A percentile compares a stretch with the other conserved stretches of the same genome.
Evolutionary conservation across 305 asterid species (phyloP).

Genomic region (Stenogyne calaminthoides): DNA sequence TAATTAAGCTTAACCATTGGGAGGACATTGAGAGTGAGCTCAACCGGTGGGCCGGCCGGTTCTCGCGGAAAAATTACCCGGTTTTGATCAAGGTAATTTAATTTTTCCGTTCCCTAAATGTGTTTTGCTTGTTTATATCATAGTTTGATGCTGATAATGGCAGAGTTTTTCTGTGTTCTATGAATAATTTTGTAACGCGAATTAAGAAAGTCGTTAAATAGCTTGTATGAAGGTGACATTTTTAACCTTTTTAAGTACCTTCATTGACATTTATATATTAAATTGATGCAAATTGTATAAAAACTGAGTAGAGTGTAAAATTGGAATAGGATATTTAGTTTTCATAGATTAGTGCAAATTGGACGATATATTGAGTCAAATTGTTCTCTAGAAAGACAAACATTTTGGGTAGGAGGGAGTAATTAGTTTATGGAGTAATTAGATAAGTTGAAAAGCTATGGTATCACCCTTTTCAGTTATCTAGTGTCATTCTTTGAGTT

Average conservation of each 20-base stretch:
- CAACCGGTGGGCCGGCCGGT: slow-evolving; percentile 93
- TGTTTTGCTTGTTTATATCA: background rate
- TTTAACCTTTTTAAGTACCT: too few relatives aligned
- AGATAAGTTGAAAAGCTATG: background rate
- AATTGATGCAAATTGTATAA: too few relatives aligned
- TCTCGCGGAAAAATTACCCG: slow-evolving; percentile 76
- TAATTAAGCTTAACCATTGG: slow-evolving; percentile 57
- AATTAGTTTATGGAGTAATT: background rate
- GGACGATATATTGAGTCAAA: too few relatives aligned
- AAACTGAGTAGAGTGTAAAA: too few relatives aligned
- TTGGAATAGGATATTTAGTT: too few relatives aligned
- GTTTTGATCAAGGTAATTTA: slow-evolving; percentile 58
- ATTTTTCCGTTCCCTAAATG: background rate
- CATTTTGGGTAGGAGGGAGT: too few relatives aligned
- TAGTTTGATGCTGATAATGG: slow-evolving; percentile 9
- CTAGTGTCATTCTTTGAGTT: background rate
- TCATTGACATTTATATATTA: too few relatives aligned
- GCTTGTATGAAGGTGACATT: too few relatives aligned
- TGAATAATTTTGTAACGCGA: background rate
- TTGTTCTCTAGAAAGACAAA: too few relatives aligned
- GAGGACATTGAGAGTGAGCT: slow-evolving; percentile 76
- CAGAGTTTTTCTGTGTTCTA: background rate
- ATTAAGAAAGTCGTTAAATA: too few relatives aligned
- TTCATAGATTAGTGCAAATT: too few relatives aligned
- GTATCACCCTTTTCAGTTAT: background rate